phyloP scores from a whole-genome alignment of 208 protist species.

The Strigomonas culicis region DNA sequence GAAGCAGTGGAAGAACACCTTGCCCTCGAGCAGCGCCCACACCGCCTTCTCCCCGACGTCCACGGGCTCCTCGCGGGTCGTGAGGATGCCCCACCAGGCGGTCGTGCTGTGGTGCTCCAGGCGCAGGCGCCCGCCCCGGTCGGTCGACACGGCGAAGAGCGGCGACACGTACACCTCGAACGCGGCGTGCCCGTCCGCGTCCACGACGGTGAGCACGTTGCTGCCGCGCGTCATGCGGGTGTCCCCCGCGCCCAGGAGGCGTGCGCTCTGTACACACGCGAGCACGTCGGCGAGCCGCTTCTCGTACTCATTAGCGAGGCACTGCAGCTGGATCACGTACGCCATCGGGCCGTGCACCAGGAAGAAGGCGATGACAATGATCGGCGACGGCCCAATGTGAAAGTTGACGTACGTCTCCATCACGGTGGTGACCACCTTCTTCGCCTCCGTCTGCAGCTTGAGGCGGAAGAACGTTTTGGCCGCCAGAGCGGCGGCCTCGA shows the following conservation, averaged over 20 bases:
- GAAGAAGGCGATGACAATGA: slow-evolving; percentile 41
- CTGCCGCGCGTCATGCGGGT: not conserved
- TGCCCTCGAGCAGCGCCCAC: not conserved
- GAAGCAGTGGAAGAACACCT: slow-evolving; percentile 9
- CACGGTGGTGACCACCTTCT: slow-evolving; percentile 50
- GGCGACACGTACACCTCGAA: slow-evolving; percentile 16
- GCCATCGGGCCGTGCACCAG: slow-evolving; percentile 30
- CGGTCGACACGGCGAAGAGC: slow-evolving; percentile 1
- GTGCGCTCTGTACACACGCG: slow-evolving; percentile 40
- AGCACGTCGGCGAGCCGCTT: slow-evolving; percentile 41
- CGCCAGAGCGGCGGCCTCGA: slow-evolving; percentile 19
- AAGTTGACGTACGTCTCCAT: slow-evolving; percentile 49
- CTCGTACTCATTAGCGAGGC: slow-evolving; percentile 32
- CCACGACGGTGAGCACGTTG: slow-evolving; percentile 1
- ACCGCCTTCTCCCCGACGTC: slow-evolving; percentile 5
- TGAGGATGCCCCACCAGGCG: slow-evolving; percentile 9
- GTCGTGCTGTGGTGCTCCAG: not conserved
- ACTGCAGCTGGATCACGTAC: slow-evolving; percentile 59
- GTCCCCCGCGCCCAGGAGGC: slow-evolving; percentile 12
- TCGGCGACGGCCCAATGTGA: slow-evolving; percentile 39
- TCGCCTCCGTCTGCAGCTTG: slow-evolving; percentile 30
- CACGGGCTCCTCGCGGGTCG: not conserved
- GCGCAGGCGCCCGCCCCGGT: not conserved
- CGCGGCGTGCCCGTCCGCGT: not conserved
- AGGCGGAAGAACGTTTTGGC: slow-evolving; percentile 53